Base-by-base conservation (phyloP, 768 basidiomycete species). In the Panellus pusillus region DNA sequence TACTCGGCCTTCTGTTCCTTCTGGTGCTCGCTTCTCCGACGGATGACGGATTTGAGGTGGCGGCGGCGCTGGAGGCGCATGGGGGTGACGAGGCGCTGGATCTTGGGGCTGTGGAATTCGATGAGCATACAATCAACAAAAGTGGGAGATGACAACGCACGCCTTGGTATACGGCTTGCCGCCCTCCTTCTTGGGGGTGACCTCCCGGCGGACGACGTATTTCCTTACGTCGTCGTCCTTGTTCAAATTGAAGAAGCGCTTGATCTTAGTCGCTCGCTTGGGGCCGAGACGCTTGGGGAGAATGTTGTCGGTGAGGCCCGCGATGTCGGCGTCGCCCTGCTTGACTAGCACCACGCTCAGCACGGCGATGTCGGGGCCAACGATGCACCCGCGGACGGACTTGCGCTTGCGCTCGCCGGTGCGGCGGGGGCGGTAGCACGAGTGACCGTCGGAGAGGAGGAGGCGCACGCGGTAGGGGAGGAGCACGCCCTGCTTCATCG, bases 401-500 rank as follows among this genome's bases (percentile, higher is more conserved):
- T 98, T 98, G 81, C 96, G 91, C 82, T 91, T 94, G 76, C 96
- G 91, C 78, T 99, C 95, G 68, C 96, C 96, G 44, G 79, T n/a
- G 72, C 94, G 91, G 68, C 94, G 91, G 62, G 79, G 72, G 65
- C 96, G 93, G 83, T 91, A 98, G 84, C 96, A 98, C 29, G 95
- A 96, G 86, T 98, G 96, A 47, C 94, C 94, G 72, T 96, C 91
- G 59, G 91, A 66, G 69, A 99, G 90, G 67, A 98, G 91, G 61
- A 99, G 89, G 58, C 84, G 80, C 65, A 95, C 92, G 83, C 96
- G 94, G 78, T 92, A 70, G 54, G 92, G 92, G 66, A 96, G 83
- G 57, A 98, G 89, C 63, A 98, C 91, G 78, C 96, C 95, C 78
- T 99, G 96, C 77, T 98, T 98, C 93, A 98, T 97, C 44, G 94